Conservation (phyloP, 2,329 filamentous ascomycete species). For the Sporothrix euskadiensis region DNA sequence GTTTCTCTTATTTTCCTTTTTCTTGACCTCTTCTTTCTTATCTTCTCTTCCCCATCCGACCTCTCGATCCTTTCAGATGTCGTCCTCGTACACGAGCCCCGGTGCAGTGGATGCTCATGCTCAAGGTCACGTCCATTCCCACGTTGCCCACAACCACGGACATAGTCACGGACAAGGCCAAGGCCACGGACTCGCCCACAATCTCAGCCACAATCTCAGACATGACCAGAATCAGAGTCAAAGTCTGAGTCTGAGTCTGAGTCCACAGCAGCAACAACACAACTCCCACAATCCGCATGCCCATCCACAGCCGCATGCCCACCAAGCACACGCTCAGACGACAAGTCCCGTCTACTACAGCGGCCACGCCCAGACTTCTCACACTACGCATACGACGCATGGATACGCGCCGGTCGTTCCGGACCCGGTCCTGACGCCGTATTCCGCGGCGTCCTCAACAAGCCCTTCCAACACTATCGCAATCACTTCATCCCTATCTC, state of each 20-base stretch:
- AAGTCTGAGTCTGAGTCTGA: not conserved
- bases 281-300: not conserved
- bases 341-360: constrained; percentile 17
- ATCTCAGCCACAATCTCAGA: constrained; percentile 7
- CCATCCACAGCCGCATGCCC: not conserved
- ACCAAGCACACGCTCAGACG: not conserved
- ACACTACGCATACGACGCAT: not conserved
- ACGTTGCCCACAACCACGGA: not conserved
- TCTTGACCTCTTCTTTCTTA: too few relatives aligned
- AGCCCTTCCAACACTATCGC: not conserved
- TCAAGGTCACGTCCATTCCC: not conserved
- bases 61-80: constrained; percentile 3
- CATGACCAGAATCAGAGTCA: not conserved
- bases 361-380: not conserved
- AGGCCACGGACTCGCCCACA: not conserved
- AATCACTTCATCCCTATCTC: not conserved
- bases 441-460: not conserved
- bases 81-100: constrained; percentile 17
- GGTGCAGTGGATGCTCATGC: not conserved
- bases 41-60: not conserved
- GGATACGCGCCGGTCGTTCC: constrained; percentile 9
- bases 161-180: not conserved
- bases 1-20: not conserved
- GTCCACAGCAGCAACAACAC: not conserved
- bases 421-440: constrained; percentile 3